Evolutionary conservation across 2,329 filamentous ascomycete species (phyloP), one percentile per base, ranked within the genome.

Genomic region (Colletotrichum coccodes): DNA sequence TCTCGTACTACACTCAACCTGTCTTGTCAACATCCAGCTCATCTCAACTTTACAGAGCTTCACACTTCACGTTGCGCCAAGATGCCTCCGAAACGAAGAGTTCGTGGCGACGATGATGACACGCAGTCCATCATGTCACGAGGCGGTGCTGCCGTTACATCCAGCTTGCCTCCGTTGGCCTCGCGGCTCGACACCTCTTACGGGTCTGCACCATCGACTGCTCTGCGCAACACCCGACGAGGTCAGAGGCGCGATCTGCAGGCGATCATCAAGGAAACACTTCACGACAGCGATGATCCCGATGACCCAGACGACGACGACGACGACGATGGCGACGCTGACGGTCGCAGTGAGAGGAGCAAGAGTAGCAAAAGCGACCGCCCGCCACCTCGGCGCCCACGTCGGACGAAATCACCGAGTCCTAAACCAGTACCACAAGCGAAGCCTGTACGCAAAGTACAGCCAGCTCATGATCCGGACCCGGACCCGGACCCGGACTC

Each of bases 131-230:
- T 36, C 40, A 52, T 46, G 3, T 44, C 60, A 14, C 53, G 34
- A 16, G 53, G 60, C 38, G 68, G 72, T 26, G 70, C 71, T 49
- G 73, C 72, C 54, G 68, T 75, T 30, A 60, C 52, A 11, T 58
- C 71, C 16, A 64, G 72, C 21, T 68, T 75, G 16, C 73, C 73
- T 26, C 71, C 71, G 16, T 42, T 75, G 36, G 63, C 72, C 18
- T 60, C 73, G 7, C 66, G 73, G 18, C 61, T 71, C 32, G 71
- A 69, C 59, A 74, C 71, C 11, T 72, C 70, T 4, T 75, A 75
- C 47, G 74, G 74, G 42, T 73, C 73, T 12, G 64, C 73, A n/a
- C 68, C 72, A 18, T 64, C 63, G 8, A 54, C 64, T 12, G 38
- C 49, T 46, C 34, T 74, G n/a, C 70, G 71, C 28, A 73, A 74